phyloP scores from a whole-genome alignment of 495 filamentous ascomycete species.

The Saxophila tyrrhenica region DNA sequence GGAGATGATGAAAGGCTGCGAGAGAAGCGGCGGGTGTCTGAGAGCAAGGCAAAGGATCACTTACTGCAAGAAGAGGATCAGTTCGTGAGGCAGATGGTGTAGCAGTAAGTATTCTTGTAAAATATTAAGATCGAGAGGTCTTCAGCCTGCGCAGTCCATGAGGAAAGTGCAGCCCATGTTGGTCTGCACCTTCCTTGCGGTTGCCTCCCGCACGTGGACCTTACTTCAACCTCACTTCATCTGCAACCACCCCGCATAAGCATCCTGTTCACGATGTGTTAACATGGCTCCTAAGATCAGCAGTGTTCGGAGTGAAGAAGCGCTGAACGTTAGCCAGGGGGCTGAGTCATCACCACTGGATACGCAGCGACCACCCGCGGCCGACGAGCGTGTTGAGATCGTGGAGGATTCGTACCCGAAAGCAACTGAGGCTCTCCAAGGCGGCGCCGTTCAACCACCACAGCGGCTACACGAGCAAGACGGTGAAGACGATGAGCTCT shows the following conservation, averaged over 20 bases:
- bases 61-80: neutral
- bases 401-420: slow-evolving; percentile 11
- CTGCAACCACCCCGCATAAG: neutral
- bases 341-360: neutral
- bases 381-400: neutral
- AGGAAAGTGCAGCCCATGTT: too few species aligned
- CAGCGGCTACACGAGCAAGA: neutral
- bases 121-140: neutral
- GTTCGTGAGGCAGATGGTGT: neutral
- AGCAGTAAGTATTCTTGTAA: neutral
- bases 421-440: neutral
- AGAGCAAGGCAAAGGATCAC: neutral
- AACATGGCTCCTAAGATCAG: neutral
- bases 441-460: slow-evolving; percentile 2
- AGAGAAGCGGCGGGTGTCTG: neutral
- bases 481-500: slow-evolving; percentile 9
- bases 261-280: neutral
- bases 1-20: slow-evolving; percentile 2
- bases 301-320: neutral
- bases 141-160: neutral
- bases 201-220: too few species aligned
- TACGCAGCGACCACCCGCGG: too few species aligned
- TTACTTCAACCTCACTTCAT: slow-evolving; percentile 4
- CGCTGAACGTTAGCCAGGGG: slow-evolving; percentile 8
- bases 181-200: too few species aligned